Evolutionary conservation across 768 basidiomycete genomes (phyloP), one percentile per base, ranked within the genome.

Genomic region (Boletus tylopilopsis): DNA sequence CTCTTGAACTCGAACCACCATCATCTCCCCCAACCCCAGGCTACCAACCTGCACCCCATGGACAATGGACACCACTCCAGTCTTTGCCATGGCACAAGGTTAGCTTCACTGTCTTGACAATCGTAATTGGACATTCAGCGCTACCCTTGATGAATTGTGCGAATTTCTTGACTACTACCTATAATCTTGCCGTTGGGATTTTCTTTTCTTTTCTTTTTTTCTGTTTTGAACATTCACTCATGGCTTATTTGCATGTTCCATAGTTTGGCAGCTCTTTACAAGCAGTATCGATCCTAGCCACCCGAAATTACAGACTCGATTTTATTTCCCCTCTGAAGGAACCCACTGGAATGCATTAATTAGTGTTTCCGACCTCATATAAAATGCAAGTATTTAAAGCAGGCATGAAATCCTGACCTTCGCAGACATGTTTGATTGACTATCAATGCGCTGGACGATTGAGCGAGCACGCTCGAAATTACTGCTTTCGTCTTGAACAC

Each of bases 1-100:
- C 54, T 59, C 64, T 69, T 68, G 66, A 52, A 64, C 66, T 32
- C 45, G 34, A 66, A 69, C 66, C 58, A 64, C 49, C 61, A 67
- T 42, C 66, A 68, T 64, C 61, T 18, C 38, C 10, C 13, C 13
- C 12, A 5, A 5, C 12, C 19, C 12, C 1, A n/a, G n/a, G n/a
- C 27, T 22, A 13, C 9, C n/a, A 12, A 13, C 29, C 29, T 13
- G 29, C 12, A 30, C 33, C 33, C 33, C n/a, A 16, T 34, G n/a
- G n/a, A n/a, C 33, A 34, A 30, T 13, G 29, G 11, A 11, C 22
- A 0, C 24, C 9, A 2, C 42, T 18, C 36, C 13, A 11, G 16
- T 32, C 24, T 25, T 9, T 9, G 12, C 8, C 19, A 10, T 8
- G 4, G 4, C 10, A 10, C 32, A 44, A 51, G 44, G 54, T 44